Evolutionary conservation across 139 green algal genomes (phyloP), one percentile per base, ranked within the genome.

Genomic region (Coelastrella sp.): DNA sequence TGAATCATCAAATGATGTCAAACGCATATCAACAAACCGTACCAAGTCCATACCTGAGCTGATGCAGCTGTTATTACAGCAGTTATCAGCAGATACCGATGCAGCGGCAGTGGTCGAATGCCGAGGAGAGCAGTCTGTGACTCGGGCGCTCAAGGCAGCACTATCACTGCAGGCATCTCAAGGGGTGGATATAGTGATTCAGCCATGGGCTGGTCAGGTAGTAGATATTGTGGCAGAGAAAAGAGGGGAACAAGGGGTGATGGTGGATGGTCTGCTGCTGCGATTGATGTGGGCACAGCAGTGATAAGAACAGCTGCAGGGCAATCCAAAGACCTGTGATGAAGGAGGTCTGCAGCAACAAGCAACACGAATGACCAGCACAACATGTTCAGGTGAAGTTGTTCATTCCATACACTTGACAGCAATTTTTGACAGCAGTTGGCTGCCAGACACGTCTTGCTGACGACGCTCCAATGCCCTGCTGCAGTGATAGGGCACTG

Each of bases 211-310:
- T 3, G 75, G 51, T 4, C 51, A 64, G 32, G 75, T 82, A 27
- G 53, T 72, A 4, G 53, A 82, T 38, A 43, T 72, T n/a, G 75
- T 72, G 23, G 75, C 75, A 25, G 75, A 82, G 53, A 69, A 69
- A 53, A 59, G 53, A 15, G 75, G 75, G 2, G 35, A 71, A 45
- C 35, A 51, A 25, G 35, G 53, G 8, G 7, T 50, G 53, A 32
- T 45, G 17, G 75, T 38, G 2, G 53, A 60, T 23, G 32, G 66
- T 60, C 38, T 82, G 51, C 41, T 79, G 69, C 75, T 82, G 75
- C 37, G 37, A 9, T 9, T 69, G 27, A 69, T 27, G 8, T 69
- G 27, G 27, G 27, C 17, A 27, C 53, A 64, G 21, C 53, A 64
- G 5, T 2, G 30, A n/a, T n/a, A 64, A 9, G 17, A 64, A 5